These are phyloP conservation scores for Glaciozyma martinii DNA, from an alignment of 768 basidiomycete species.

Conservation along the genomic window DNA sequence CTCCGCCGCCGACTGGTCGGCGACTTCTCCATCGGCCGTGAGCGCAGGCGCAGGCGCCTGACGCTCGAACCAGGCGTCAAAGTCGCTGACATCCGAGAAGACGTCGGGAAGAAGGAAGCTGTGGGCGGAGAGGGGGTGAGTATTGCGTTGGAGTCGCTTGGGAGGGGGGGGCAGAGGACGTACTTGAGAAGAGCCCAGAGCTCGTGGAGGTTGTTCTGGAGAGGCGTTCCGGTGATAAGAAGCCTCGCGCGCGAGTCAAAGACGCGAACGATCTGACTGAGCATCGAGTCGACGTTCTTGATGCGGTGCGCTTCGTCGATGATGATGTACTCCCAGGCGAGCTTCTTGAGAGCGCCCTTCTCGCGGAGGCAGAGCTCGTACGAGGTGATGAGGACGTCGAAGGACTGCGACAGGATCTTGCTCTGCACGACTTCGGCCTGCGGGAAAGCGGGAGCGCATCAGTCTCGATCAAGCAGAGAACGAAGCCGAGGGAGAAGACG, in stretches of 20 bases:
- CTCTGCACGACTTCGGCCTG: slow-evolving; percentile 63
- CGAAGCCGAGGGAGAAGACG: slow-evolving; percentile 19
- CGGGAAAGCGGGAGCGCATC: not conserved
- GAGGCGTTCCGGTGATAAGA: slow-evolving; percentile 90
- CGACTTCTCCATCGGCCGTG: not conserved
- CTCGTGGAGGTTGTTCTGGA: slow-evolving; percentile 91
- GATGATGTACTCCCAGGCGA: slow-evolving; percentile 93
- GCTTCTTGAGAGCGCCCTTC: slow-evolving; percentile 81
- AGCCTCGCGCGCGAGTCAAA: slow-evolving; percentile 82
- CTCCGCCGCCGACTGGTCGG: slow-evolving; percentile 46
- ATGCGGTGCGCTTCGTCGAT: slow-evolving; percentile 99
- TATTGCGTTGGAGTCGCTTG: not conserved
- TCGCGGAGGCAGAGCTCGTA: slow-evolving; percentile 97
- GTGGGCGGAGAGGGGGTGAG: slow-evolving; percentile 37
- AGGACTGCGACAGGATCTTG: slow-evolving; percentile 72
- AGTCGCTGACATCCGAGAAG: slow-evolving; percentile 78
- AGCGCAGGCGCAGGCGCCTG: slow-evolving; percentile 18
- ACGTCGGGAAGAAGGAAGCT: slow-evolving; percentile 98
- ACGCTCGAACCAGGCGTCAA: slow-evolving; percentile 89
- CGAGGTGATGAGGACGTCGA: slow-evolving; percentile 88
- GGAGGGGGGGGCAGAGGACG: not conserved
- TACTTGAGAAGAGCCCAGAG: slow-evolving; percentile 49
- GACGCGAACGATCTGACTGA: slow-evolving; percentile 84
- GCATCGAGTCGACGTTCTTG: slow-evolving; percentile 95
- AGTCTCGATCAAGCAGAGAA: not conserved